Percentiles rank a stretch among this genome's conserved stretches.
These are phyloP conservation scores for Hymenotorrendiella dingleyae DNA, from an alignment of 2,329 filamentous ascomycete species.

Conservation along the genomic window DNA sequence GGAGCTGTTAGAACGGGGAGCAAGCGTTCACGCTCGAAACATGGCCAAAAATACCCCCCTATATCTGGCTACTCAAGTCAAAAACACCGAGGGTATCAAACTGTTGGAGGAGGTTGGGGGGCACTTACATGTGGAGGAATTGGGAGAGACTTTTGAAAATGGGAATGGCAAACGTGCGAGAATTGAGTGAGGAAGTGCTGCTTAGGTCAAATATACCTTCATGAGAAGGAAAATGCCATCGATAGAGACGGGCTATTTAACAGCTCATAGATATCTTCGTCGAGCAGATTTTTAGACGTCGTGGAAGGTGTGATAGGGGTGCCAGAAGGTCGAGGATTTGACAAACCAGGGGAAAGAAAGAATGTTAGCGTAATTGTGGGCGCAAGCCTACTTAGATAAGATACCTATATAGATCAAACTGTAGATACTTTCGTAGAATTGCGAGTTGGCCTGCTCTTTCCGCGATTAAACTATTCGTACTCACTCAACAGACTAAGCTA, in stretches of 20 bases:
- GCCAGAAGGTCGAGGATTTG: too few species aligned
- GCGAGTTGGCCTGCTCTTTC: too few species aligned
- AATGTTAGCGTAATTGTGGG: too few species aligned
- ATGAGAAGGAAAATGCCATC: not conserved
- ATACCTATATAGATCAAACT: too few species aligned
- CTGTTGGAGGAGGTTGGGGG: conserved; percentile 55
- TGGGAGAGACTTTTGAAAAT: not conserved
- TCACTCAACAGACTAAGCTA: too few species aligned
- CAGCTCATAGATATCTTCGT: not conserved
- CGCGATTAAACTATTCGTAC: too few species aligned
- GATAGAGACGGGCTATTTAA: not conserved
- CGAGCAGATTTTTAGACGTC: not conserved
- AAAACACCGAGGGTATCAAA: conserved; percentile 46
- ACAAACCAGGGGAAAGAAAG: too few species aligned
- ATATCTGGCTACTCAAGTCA: conserved; percentile 55
- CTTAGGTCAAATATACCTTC: not conserved
- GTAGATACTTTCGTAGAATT: too few species aligned
- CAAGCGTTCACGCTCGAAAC: conserved; percentile 63
- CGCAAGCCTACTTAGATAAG: too few species aligned
- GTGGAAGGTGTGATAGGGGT: too few species aligned
- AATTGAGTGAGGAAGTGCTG: not conserved
- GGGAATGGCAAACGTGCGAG: conserved; percentile 3
- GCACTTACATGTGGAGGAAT: conserved; percentile 49
- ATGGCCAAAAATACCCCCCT: conserved; percentile 60
- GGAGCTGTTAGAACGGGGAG: conserved; percentile 53